phyloP scores from a whole-genome alignment of 2,329 filamentous ascomycete genomes.

The Fusarium sp. region DNA sequence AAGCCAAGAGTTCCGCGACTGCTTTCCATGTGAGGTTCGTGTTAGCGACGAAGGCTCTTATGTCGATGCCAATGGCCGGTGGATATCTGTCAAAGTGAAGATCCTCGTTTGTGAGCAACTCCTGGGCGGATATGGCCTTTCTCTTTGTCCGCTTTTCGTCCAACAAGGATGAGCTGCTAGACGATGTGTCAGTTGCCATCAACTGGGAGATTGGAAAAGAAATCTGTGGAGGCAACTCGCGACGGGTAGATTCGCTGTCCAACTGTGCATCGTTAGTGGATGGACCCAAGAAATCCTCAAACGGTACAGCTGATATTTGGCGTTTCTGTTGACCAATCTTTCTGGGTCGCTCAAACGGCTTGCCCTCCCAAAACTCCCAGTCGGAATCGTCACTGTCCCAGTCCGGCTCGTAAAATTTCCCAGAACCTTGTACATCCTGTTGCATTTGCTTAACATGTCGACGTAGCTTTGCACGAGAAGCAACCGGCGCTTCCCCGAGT shows the following conservation, averaged over 20 bases:
- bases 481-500: constrained; percentile 43
- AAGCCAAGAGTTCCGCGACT: constrained; percentile 45
- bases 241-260: constrained; percentile 26
- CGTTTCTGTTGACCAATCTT: constrained; percentile 2
- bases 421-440: background rate
- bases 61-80: background rate
- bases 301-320: background rate
- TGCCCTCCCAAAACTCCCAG: constrained; percentile 16
- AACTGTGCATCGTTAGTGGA: background rate
- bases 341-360: constrained; percentile 37
- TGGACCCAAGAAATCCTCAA: background rate
- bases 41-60: background rate
- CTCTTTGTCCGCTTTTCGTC: constrained; percentile 1
- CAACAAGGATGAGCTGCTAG: constrained; percentile 5
- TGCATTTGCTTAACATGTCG: background rate
- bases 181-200: background rate
- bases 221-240: constrained; percentile 29
- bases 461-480: constrained; percentile 17
- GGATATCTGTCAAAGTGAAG: background rate
- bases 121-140: constrained; percentile 2
- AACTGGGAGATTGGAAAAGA: constrained; percentile 1
- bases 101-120: background rate
- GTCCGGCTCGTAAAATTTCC: constrained; percentile 6
- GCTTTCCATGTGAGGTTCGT: constrained; percentile 41
- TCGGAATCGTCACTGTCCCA: constrained; percentile 35